These are phyloP conservation scores for Dactylellina sp. DNA, from an alignment of 2,329 filamentous ascomycete species.

Conservation along the genomic window DNA sequence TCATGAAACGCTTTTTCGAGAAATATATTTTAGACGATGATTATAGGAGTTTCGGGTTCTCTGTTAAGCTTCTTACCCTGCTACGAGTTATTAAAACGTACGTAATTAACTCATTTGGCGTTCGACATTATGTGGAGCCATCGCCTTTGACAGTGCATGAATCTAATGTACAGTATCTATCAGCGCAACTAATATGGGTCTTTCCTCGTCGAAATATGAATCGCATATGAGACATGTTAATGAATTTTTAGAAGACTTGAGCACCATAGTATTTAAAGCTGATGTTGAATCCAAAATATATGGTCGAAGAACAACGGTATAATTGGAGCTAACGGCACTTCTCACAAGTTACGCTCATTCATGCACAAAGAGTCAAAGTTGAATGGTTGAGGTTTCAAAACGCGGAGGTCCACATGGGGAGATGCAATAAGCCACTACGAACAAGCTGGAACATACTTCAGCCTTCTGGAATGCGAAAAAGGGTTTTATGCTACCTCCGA, in stretches of 20 bases:
- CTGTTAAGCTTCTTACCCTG: not conserved
- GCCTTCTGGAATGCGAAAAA: not conserved
- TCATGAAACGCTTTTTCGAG: not conserved
- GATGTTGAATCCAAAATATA: not conserved
- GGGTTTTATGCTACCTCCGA: not conserved
- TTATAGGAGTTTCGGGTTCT: not conserved
- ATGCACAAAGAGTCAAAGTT: too few relatives aligned
- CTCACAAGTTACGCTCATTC: not conserved
- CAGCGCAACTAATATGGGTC: too few relatives aligned
- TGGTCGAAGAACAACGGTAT: not conserved
- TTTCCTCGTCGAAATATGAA: too few relatives aligned
- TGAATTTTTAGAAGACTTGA: not conserved
- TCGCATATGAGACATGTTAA: not conserved
- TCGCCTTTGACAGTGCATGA: too few relatives aligned
- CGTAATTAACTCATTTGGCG: not conserved
- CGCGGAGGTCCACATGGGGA: not conserved
- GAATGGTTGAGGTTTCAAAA: too few relatives aligned
- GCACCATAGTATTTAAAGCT: not conserved
- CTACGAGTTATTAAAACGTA: not conserved
- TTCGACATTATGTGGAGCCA: too few relatives aligned
- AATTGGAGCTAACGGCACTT: conserved; percentile 7
- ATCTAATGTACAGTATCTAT: too few relatives aligned
- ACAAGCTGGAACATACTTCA: not conserved
- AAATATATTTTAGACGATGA: not conserved
- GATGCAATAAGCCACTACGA: not conserved